phyloP scores from a whole-genome alignment of 345 rosid species.

The Iberis pinnata region DNA sequence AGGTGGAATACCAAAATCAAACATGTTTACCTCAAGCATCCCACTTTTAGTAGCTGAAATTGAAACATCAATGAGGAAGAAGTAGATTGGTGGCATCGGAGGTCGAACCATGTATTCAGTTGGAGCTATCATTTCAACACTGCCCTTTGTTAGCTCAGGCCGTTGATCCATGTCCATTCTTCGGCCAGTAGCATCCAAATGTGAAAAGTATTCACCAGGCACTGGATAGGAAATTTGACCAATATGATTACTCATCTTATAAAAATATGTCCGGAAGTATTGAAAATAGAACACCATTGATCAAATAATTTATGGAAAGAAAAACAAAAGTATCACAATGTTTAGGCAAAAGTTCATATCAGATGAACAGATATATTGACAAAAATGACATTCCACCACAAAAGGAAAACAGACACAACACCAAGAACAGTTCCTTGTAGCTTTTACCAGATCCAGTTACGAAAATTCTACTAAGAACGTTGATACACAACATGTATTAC shows the following conservation, averaged over 20 bases:
- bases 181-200: slow-evolving; percentile 81
- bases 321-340: too few species aligned
- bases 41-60: slow-evolving; percentile 86
- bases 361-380: slow-evolving; percentile 5
- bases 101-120: slow-evolving; percentile 99
- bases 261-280: slow-evolving; percentile 2
- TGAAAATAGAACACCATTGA: slow-evolving; percentile 1
- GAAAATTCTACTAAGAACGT: too few species aligned
- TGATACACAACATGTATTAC: too few species aligned
- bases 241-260: slow-evolving; percentile 6
- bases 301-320: slow-evolving; percentile 4
- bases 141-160: slow-evolving; percentile 89
- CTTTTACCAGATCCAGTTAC: slow-evolving; percentile 12
- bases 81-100: slow-evolving; percentile 94
- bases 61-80: slow-evolving; percentile 95
- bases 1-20: slow-evolving; percentile 1
- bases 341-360: too few species aligned
- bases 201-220: slow-evolving; percentile 88
- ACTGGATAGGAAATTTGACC: slow-evolving; percentile 42
- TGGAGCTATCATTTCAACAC: slow-evolving; percentile 95
- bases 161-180: slow-evolving; percentile 91
- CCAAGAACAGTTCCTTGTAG: slow-evolving; percentile 14
- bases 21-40: slow-evolving; percentile 82
- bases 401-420: neutral
- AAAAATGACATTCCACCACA: slow-evolving; percentile 5